phyloP scores from a whole-genome alignment of 1,284 basidiomycete species.

The Chalciporus sp. region DNA sequence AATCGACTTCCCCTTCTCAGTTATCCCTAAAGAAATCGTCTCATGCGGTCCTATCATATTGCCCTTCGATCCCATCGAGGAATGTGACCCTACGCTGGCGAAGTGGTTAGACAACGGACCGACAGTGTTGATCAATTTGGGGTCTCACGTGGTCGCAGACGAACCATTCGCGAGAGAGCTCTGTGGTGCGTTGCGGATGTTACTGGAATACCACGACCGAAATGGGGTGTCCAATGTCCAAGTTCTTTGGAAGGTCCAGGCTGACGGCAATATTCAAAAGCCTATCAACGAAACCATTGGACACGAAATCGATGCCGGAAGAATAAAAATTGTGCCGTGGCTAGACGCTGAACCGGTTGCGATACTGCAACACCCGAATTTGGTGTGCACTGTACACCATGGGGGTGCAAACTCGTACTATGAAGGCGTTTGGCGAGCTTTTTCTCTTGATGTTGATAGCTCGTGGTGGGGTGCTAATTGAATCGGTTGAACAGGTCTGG shows the following conservation, averaged over 20 bases:
- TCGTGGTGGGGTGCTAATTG: not conserved
- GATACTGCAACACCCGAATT: constrained; percentile 15
- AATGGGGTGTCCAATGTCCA: not conserved
- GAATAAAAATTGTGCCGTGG: constrained; percentile 1
- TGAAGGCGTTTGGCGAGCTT: constrained; percentile 14
- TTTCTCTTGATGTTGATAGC: not conserved
- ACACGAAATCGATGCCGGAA: not conserved
- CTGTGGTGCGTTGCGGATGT: not conserved
- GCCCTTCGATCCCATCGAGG: constrained; percentile 10
- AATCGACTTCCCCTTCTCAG: too few species aligned
- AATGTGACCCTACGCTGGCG: constrained; percentile 9
- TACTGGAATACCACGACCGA: constrained; percentile 6
- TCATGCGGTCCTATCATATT: too few species aligned
- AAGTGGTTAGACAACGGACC: constrained; percentile 18
- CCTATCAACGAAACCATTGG: not conserved
- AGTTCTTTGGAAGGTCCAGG: constrained; percentile 13
- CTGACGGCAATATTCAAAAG: not conserved
- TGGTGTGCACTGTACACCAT: constrained; percentile 18
- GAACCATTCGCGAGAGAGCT: not conserved
- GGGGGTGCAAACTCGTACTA: constrained; percentile 22
- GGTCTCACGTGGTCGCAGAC: constrained; percentile 3
- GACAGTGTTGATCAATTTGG: constrained; percentile 12
- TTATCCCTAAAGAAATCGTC: too few species aligned
- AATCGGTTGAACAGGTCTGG: constrained; percentile 3
- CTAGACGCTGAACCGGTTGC: not conserved